Evolutionary conservation across 352 stramenopile species (phyloP).

Genomic region (Pythium plurisporium): DNA sequence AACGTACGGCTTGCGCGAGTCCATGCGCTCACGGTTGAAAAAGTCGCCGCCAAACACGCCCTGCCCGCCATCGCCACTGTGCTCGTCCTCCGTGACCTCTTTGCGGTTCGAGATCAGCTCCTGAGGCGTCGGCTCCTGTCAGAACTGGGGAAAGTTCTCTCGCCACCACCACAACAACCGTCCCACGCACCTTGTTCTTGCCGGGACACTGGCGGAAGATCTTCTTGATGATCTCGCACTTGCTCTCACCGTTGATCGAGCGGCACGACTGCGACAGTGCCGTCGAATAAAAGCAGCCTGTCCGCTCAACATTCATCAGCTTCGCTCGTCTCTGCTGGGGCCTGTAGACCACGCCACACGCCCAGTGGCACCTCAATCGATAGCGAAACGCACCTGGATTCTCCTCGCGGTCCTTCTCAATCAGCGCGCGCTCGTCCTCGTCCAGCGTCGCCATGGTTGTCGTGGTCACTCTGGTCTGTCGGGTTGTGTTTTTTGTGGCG

Average conservation of each 20-base stretch:
- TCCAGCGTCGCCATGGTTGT: slow-evolving; percentile 56
- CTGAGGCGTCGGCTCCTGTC: too few species aligned
- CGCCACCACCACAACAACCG: background rate
- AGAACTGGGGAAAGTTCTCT: too few species aligned
- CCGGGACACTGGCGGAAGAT: slow-evolving; percentile 82
- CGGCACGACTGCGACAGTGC: slow-evolving; percentile 70
- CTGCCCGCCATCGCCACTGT: slow-evolving; percentile 34
- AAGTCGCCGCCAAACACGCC: slow-evolving; percentile 43
- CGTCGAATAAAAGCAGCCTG: slow-evolving; percentile 80
- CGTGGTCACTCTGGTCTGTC: background rate
- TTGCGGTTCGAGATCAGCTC: slow-evolving; percentile 77
- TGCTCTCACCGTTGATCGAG: slow-evolving; percentile 80
- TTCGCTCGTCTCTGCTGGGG: background rate
- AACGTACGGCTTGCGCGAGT: slow-evolving; percentile 25
- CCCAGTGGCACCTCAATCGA: background rate
- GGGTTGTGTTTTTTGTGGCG: background rate
- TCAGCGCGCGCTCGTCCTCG: slow-evolving; percentile 66
- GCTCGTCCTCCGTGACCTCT: slow-evolving; percentile 71
- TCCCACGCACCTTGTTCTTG: slow-evolving; percentile 39
- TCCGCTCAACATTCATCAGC: background rate
- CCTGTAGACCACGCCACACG: background rate
- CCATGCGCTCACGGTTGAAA: slow-evolving; percentile 69
- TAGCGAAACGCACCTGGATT: slow-evolving; percentile 37
- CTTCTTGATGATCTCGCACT: slow-evolving; percentile 82
- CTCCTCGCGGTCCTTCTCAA: slow-evolving; percentile 65